phyloP scores from a whole-genome alignment of 2,329 filamentous ascomycete genomes.

The Penicillium sp. region DNA sequence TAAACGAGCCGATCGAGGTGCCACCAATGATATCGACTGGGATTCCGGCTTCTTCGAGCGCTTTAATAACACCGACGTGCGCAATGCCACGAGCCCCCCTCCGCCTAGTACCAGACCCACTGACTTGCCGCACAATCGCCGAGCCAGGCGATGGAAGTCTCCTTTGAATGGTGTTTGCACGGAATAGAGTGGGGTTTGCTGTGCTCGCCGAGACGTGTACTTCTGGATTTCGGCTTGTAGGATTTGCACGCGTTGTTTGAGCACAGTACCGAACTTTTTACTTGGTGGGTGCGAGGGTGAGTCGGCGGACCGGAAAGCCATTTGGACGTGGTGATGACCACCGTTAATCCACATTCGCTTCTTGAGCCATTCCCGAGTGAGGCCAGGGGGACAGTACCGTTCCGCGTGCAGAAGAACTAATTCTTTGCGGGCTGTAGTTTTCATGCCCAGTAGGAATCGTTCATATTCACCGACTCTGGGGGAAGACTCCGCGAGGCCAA shows the following conservation, averaged over 20 bases:
- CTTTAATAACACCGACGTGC: constrained; percentile 89
- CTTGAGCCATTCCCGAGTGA: constrained; percentile 83
- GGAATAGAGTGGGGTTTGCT: constrained; percentile 82
- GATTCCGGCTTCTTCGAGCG: constrained; percentile 92
- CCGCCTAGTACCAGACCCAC: constrained; percentile 92
- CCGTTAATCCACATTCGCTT: constrained; percentile 98
- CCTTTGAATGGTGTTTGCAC: constrained; percentile 91
- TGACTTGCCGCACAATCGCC: constrained; percentile 86
- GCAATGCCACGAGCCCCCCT: constrained; percentile 89
- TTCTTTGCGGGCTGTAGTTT: constrained; percentile 91
- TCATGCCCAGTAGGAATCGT: constrained; percentile 91
- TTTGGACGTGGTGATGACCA: constrained; percentile 95
- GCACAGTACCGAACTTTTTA: constrained; percentile 74
- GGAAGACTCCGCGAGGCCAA: constrained; percentile 85
- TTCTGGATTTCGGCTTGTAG: constrained; percentile 97
- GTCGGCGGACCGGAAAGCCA: constrained; percentile 74
- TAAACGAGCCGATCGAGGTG: constrained; percentile 93
- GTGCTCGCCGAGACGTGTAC: constrained; percentile 90
- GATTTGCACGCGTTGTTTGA: constrained; percentile 91
- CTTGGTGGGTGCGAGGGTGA: constrained; percentile 72
- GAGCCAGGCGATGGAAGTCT: constrained; percentile 89
- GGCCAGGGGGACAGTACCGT: constrained; percentile 75
- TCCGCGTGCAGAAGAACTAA: constrained; percentile 86
- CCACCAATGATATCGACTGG: constrained; percentile 94
- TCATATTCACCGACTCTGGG: constrained; percentile 94